Percentiles rank a stretch among this genome's conserved stretches.
Conservation (phyloP, 192 early-diverging fungal genomes). For the Backusella westeae region DNA sequence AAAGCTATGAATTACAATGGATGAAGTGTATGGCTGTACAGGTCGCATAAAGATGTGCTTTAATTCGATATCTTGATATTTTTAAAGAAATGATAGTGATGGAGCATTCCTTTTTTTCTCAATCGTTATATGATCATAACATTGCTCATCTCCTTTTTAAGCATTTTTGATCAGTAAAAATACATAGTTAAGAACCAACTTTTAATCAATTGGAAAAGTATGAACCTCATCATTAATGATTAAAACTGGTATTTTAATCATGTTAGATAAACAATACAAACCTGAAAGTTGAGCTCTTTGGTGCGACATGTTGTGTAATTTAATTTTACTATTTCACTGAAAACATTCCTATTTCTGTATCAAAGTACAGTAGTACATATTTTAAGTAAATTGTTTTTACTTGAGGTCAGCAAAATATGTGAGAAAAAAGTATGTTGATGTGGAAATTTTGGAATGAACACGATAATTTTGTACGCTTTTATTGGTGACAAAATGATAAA, state of each 20-base stretch:
- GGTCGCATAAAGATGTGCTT: not conserved
- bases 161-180: not conserved
- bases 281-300: not conserved
- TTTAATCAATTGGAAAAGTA: too few relatives aligned
- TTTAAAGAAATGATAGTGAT: not conserved
- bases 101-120: not conserved
- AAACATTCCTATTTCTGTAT: not conserved
- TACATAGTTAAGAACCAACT: not conserved
- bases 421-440: not conserved
- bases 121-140: not conserved
- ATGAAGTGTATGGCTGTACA: too few relatives aligned
- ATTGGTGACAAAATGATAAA: not conserved
- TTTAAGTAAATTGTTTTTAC: not conserved
- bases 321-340: not conserved
- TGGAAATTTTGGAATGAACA: not conserved
- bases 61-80: not conserved
- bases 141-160: not conserved
- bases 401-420: not conserved
- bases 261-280: not conserved
- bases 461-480: not conserved
- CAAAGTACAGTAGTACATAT: not conserved
- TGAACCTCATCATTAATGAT: too few relatives aligned
- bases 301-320: not conserved
- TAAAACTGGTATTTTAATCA: not conserved
- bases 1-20: not conserved